These are phyloP conservation scores for rapeseed (Brassica napus) DNA, from an alignment of 345 rosid genomes.

Conservation along the genomic window Da-Ae NC_063449.1:9731001-9731500, in stretches of 20 bases:
- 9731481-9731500: not conserved
- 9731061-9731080: not conserved
- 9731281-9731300: too few relatives aligned
- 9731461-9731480: not conserved
- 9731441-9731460: not conserved
- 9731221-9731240: not conserved
- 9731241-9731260: not conserved
- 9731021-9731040: too few relatives aligned
- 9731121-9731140: not conserved
- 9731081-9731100: not conserved
- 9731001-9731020: too few relatives aligned
- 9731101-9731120: not conserved
- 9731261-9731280: not conserved
- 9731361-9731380: too few relatives aligned
- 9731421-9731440: not conserved
- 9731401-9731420: not conserved
- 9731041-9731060: too few relatives aligned
- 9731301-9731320: too few relatives aligned
- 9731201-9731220: not conserved
- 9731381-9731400: too few relatives aligned
- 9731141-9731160: not conserved
- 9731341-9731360: too few relatives aligned
- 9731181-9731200: not conserved
- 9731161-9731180: not conserved
- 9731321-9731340: too few relatives aligned